Evolutionary conservation across 805 yeast genomes (phyloP), one percentile per base, ranked within the genome.

Genomic region (Candida silvatica): DNA sequence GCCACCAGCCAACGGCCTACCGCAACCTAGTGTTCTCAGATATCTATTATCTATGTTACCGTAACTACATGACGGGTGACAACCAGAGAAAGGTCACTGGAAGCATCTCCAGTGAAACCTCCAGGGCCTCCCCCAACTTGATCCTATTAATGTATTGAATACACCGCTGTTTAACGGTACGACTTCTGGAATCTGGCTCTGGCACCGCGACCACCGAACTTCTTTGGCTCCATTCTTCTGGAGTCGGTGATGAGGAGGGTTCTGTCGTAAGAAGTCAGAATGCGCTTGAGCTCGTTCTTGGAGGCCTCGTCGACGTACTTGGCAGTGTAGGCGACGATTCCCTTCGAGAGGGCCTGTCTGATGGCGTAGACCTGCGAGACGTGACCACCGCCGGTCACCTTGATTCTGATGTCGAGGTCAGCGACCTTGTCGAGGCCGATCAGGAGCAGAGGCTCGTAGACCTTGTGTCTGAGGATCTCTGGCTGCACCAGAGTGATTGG

Each of bases 141-240:
- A n/a, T n/a, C n/a, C n/a, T n/a, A n/a, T n/a, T n/a, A n/a, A n/a
- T n/a, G n/a, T n/a, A n/a, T n/a, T n/a, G n/a, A n/a, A n/a, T n/a
- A n/a, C n/a, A n/a, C n/a, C n/a, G n/a, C n/a, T n/a, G n/a, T n/a
- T n/a, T 90, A 92, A 88, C 98, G 98, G 92, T 92, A 92, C 69
- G 98, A 92, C 73, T 92, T 92, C 81, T 92, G 98, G 97, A 85
- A 90, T 78, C 97, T 90, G 67, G 98, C 92, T 79, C 98, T 92
- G 76, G 98, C 98, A 85, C 98, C 98, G 73, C 94, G 95, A 80
- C 98, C 98, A 80, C 98, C 98, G 79, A 92, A 92, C 80, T 92
- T 92, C 97, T 92, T 92, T 81, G 98, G 98, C 80, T 92, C 98
- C 82, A 88, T 81, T 82, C 95, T 90, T 84, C 98, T 87, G 61